Conservation (phyloP, 345 rosid species). For the Arabidopsis suecica region DNA sequence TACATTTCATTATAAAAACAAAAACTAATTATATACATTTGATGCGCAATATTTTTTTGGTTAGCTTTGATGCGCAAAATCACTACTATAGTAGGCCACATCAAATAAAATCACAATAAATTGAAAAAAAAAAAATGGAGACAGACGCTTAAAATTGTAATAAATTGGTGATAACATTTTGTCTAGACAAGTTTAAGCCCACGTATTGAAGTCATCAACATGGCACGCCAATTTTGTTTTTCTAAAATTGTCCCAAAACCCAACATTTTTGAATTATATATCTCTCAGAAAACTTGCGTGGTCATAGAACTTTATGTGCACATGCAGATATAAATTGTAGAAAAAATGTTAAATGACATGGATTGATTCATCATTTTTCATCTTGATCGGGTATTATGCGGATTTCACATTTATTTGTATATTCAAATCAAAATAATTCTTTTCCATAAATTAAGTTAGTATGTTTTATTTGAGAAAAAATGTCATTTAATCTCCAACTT, state of each 20-base stretch:
- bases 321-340: background rate
- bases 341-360: too few species aligned
- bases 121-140: background rate
- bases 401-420: too few species aligned
- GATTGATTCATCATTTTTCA: background rate
- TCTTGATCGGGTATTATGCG: background rate
- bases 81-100: slow-evolving; percentile 1
- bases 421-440: too few species aligned
- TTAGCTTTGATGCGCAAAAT: too few species aligned
- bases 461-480: too few species aligned
- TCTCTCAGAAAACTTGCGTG: too few species aligned
- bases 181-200: slow-evolving; percentile 40
- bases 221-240: slow-evolving; percentile 24
- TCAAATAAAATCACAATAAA: slow-evolving; percentile 16
- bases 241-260: background rate
- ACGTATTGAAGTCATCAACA: slow-evolving; percentile 39
- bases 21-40: background rate
- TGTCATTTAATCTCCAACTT: too few species aligned
- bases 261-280: background rate
- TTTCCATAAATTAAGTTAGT: too few species aligned
- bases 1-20: too few species aligned
- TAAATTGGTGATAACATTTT: slow-evolving; percentile 37
- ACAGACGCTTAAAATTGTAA: slow-evolving; percentile 34
- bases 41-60: background rate
- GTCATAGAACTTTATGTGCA: background rate